phyloP scores from a whole-genome alignment of 1,284 basidiomycete species.

The Meira nashicola region DNA sequence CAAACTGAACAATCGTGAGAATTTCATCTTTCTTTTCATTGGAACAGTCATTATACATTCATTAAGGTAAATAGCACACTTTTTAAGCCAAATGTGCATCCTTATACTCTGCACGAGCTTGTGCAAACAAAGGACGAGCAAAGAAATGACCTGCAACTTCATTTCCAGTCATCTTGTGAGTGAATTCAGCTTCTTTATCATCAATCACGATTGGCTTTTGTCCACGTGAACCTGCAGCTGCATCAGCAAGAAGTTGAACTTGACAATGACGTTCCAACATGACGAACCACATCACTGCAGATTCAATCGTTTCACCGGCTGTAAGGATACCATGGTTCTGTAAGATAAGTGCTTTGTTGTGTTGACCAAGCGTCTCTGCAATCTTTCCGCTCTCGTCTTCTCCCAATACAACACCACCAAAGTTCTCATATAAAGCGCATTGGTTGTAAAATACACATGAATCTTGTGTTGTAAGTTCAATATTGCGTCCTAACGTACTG shows the following conservation, averaged over 20 bases:
- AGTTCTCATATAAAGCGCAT: conserved; percentile 50
- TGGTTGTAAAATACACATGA: conserved; percentile 51
- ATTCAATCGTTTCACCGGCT: conserved; percentile 56
- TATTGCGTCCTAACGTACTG: conserved; percentile 60
- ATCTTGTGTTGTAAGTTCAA: conserved; percentile 57
- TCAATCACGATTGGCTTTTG: conserved; percentile 37
- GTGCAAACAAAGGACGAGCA: conserved; percentile 39
- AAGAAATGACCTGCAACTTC: conserved; percentile 36
- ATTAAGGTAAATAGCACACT: too few species aligned
- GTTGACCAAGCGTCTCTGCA: conserved; percentile 59
- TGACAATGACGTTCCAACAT: conserved; percentile 53
- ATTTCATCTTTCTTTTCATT: too few species aligned
- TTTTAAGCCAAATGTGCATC: neutral
- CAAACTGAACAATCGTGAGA: too few species aligned
- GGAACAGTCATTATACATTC: too few species aligned
- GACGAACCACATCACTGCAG: conserved; percentile 54
- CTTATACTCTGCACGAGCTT: neutral
- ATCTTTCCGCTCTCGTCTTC: conserved; percentile 62
- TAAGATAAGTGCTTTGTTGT: conserved; percentile 53
- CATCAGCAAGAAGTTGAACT: conserved; percentile 59
- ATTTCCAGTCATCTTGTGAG: conserved; percentile 31
- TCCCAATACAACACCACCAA: conserved; percentile 63
- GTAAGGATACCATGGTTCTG: conserved; percentile 62
- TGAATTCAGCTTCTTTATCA: conserved; percentile 43
- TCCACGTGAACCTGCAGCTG: conserved; percentile 43